Percentiles rank a stretch among this genome's conserved stretches.
Evolutionary conservation across 73 alveolate species (phyloP).

Genomic region (Paraurostyla sp.): DNA sequence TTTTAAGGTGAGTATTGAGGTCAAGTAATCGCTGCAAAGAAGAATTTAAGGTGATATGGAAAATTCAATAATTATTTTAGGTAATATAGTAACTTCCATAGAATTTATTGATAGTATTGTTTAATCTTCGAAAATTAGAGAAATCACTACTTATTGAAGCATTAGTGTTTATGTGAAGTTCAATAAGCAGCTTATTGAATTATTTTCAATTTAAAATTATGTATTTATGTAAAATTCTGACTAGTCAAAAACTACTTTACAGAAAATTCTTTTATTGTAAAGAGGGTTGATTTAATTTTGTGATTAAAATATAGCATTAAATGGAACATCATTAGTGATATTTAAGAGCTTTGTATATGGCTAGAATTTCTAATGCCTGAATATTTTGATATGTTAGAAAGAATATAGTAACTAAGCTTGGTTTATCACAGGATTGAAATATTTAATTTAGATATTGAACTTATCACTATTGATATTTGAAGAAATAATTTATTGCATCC

Average conservation of each 20-base stretch:
- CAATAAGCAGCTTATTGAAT: background rate
- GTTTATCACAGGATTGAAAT: too few relatives aligned
- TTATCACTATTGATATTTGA: too few relatives aligned
- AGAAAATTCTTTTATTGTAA: background rate
- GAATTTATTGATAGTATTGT: background rate
- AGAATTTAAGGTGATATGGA: background rate
- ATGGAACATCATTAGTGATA: too few relatives aligned
- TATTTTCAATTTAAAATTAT: background rate
- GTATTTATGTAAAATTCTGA: too few relatives aligned
- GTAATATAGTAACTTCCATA: background rate
- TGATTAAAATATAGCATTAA: background rate
- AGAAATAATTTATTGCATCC: too few relatives aligned
- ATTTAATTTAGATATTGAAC: too few relatives aligned
- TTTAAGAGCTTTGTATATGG: too few relatives aligned
- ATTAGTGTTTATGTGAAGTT: background rate
- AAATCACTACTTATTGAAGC: background rate
- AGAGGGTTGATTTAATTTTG: background rate
- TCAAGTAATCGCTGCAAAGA: background rate
- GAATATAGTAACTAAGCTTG: too few relatives aligned
- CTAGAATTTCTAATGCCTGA: too few relatives aligned
- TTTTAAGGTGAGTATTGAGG: background rate
- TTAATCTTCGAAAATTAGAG: background rate
- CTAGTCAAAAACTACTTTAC: background rate
- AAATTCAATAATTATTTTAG: background rate
- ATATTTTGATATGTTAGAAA: too few relatives aligned